Percentiles rank a stretch among this genome's conserved stretches.
Evolutionary conservation across 1,284 basidiomycete species (phyloP).

Genomic region (Cutaneotrichosporon mucoides): DNA sequence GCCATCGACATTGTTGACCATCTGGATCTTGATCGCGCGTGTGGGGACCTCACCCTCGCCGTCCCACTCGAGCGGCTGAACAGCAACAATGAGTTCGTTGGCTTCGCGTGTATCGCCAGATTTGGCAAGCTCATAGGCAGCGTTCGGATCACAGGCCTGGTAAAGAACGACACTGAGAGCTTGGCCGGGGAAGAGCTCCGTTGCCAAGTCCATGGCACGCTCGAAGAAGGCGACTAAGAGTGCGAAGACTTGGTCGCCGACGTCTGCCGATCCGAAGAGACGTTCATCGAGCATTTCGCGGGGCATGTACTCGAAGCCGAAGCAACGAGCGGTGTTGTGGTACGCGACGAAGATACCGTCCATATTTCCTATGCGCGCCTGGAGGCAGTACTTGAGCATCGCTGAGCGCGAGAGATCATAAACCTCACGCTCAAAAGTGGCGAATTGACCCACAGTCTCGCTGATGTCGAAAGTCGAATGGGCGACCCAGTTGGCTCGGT

Average conservation of each 20-base stretch:
- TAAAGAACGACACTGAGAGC: neutral
- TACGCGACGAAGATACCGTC: constrained; percentile 94
- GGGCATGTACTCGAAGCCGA: constrained; percentile 92
- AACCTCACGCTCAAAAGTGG: constrained; percentile 84
- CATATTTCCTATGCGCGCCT: constrained; percentile 95
- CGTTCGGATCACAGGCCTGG: neutral
- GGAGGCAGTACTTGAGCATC: constrained; percentile 94
- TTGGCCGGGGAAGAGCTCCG: constrained; percentile 62
- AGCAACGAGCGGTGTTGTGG: constrained; percentile 83
- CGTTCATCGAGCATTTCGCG: constrained; percentile 78
- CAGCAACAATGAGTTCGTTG: constrained; percentile 52
- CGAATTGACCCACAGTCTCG: constrained; percentile 58
- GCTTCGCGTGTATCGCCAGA: constrained; percentile 26
- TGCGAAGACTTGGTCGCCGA: constrained; percentile 72
- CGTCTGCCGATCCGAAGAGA: constrained; percentile 63
- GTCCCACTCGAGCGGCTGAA: constrained; percentile 60
- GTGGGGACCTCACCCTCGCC: constrained; percentile 46
- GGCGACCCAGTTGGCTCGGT: constrained; percentile 78
- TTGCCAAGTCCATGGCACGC: constrained; percentile 60
- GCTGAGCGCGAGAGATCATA: constrained; percentile 90
- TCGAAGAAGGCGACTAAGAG: constrained; percentile 74
- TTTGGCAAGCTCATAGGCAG: constrained; percentile 4
- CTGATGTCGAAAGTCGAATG: constrained; percentile 73
- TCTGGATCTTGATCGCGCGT: constrained; percentile 51
- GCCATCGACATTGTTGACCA: constrained; percentile 47